Evolutionary conservation across 2,329 filamentous ascomycete genomes (phyloP), one percentile per base, ranked within the genome.

Genomic region (Ascochyta pisi): DNA sequence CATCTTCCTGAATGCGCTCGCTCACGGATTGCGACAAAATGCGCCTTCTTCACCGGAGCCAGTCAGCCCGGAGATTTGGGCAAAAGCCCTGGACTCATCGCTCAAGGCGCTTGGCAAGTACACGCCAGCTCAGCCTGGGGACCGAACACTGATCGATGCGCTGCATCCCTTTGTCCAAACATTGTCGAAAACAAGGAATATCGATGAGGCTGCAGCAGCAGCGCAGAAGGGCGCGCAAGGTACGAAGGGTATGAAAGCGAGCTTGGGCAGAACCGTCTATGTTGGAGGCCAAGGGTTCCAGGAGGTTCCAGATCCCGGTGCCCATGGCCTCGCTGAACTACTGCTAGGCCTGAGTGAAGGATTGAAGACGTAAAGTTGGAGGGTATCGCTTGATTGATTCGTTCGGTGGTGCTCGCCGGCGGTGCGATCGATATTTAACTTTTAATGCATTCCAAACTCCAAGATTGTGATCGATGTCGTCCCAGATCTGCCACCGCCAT

Each of bases 241-340:
- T 27, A 98, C 95, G 19, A 96, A 93, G 80, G 90, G 89, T 23
- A 97, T 99, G 93, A 86, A 89, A 74, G 91, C 95, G 38, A 95
- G 89, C 66, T 80, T 99, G 37, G 95, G 95, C 7, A 81, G 92
- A 55, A 86, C 89, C 2, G 91, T 95, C 10, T 96, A 96, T 73
- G 86, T 96, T 46, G 91, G 66, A 48, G 89, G 89, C 59, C 84
- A 81, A 71, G 89, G 89, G 15, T 93, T 83, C 78, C 86, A 86
- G 78, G 79, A 90, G 66, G 83, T 92, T 16, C 88, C 89, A 16
- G 89, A 92, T 77, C 89, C 89, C 3, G 88, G 88, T 26, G 88
- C 88, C 6, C 82, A 85, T 56, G 95, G 95, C n/a, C 86, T 98
- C 63, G 88, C 89, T 31, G 86, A 88, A 73, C 93, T 99, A 77